A percentile compares a stretch with the other conserved stretches of the same genome.
phyloP scores from a whole-genome alignment of 208 protist genomes.

The Giardia muris region DNA sequence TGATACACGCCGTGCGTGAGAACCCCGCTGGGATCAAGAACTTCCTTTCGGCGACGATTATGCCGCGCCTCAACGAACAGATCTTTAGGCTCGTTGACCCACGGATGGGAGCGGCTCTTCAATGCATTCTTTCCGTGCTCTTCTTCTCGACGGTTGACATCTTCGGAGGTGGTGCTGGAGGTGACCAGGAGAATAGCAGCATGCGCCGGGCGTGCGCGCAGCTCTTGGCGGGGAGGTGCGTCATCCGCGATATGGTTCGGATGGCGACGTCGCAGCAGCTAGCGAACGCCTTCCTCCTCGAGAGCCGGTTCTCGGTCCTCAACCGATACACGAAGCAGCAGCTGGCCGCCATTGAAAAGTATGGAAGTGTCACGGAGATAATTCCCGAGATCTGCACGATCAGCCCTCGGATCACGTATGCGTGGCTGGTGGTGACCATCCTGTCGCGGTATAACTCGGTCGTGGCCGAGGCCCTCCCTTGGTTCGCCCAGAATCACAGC shows the following conservation, averaged over 20 bases:
- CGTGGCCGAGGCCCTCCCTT: not conserved
- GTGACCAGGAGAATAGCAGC: not conserved
- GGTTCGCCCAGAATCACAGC: not conserved
- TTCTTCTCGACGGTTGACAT: not conserved
- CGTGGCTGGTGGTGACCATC: not conserved
- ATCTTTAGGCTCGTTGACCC: not conserved
- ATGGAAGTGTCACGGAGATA: not conserved
- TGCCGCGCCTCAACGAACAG: not conserved
- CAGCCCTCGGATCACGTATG: not conserved
- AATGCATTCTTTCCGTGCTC: not conserved
- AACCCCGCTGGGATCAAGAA: not conserved
- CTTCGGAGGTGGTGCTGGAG: no score
- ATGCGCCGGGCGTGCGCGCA: not conserved
- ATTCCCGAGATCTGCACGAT: constrained; percentile 21
- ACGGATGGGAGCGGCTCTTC: not conserved
- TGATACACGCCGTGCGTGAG: not conserved
- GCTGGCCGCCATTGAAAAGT: not conserved
- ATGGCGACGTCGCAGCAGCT: not conserved
- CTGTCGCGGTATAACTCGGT: not conserved
- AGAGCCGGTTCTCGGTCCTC: not conserved
- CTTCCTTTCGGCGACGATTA: not conserved
- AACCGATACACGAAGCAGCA: not conserved
- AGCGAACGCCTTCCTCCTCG: not conserved
- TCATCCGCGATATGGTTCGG: not conserved
- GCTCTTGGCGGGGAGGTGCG: not conserved